Percentiles rank a stretch among this genome's conserved stretches.
Conservation (phyloP, 495 filamentous ascomycete species). For the Hypoxylon subgilvum region DNA sequence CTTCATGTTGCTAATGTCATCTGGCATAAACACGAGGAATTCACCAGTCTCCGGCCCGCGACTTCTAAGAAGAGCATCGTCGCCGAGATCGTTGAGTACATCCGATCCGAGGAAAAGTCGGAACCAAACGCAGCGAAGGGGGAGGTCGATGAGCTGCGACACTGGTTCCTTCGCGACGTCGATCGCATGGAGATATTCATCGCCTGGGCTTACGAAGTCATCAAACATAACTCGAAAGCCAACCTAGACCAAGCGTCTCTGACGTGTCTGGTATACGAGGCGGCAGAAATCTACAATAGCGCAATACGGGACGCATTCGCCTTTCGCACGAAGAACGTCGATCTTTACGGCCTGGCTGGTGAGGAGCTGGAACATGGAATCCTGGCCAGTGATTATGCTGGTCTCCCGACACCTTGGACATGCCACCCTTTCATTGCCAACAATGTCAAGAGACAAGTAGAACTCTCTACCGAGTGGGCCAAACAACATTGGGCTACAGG, state of each 20-base stretch:
- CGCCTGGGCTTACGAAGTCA: slow-evolving; percentile 73
- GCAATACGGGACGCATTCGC: slow-evolving; percentile 73
- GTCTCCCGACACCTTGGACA: slow-evolving; percentile 81
- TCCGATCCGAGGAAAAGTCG: slow-evolving; percentile 73
- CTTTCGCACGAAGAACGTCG: slow-evolving; percentile 71
- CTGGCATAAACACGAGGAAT: slow-evolving; percentile 76
- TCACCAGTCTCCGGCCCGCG: slow-evolving; percentile 50
- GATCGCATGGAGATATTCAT: slow-evolving; percentile 74
- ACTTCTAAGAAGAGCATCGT: slow-evolving; percentile 64
- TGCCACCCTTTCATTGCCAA: slow-evolving; percentile 66
- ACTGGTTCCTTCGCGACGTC: slow-evolving; percentile 82
- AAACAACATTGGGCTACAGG: slow-evolving; percentile 38
- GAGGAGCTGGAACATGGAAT: slow-evolving; percentile 71
- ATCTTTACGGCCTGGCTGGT: slow-evolving; percentile 70
- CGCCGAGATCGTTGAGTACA: slow-evolving; percentile 68
- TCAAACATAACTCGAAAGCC: slow-evolving; percentile 68
- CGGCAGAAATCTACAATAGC: slow-evolving; percentile 75
- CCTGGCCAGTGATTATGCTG: slow-evolving; percentile 62
- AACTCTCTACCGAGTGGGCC: slow-evolving; percentile 50
- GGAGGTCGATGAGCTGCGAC: slow-evolving; percentile 73
- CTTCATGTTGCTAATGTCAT: slow-evolving; percentile 80
- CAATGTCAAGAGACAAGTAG: slow-evolving; percentile 60
- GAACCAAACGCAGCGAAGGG: slow-evolving; percentile 60
- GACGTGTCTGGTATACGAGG: slow-evolving; percentile 68
- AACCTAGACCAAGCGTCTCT: slow-evolving; percentile 55